Evolutionary conservation across 2,329 filamentous ascomycete genomes (phyloP).

Genomic region (Conoideocrella luteorostrata): DNA sequence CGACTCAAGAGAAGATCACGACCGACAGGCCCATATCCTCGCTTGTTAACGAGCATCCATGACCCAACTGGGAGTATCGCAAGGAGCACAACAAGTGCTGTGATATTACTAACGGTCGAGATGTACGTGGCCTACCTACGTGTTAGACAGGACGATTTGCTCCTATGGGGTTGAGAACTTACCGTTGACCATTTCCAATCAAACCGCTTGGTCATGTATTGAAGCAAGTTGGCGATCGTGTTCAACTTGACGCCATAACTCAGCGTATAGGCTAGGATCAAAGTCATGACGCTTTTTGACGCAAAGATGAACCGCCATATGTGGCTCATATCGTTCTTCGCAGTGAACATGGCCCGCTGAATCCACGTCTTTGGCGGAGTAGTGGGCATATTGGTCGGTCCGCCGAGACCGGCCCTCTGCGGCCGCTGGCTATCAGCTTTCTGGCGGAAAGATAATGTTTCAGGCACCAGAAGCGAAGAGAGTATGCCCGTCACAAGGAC

Average conservation of each 20-base stretch:
- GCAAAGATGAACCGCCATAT: conserved; percentile 33
- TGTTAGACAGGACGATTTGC: not conserved
- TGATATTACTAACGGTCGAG: conserved; percentile 30
- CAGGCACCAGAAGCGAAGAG: conserved; percentile 30
- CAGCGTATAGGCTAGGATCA: conserved; percentile 28
- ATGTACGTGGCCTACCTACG: conserved; percentile 33
- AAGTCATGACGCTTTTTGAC: conserved; percentile 30
- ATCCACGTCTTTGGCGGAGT: conserved; percentile 7
- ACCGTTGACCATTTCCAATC: conserved; percentile 39
- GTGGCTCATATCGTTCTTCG: conserved; percentile 25
- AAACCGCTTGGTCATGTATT: conserved; percentile 48
- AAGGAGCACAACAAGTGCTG: conserved; percentile 31
- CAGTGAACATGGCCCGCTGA: conserved; percentile 19
- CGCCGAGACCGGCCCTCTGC: conserved; percentile 6
- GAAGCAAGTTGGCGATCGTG: conserved; percentile 33
- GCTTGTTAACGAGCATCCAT: conserved; percentile 22
- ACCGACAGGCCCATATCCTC: conserved; percentile 23
- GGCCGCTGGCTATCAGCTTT: conserved; percentile 19
- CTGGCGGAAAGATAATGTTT: conserved; percentile 33
- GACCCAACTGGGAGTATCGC: conserved; percentile 31
- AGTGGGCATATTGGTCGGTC: not conserved
- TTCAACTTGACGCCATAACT: conserved; percentile 24
- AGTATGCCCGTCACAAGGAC: conserved; percentile 22
- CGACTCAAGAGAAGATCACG: conserved; percentile 37
- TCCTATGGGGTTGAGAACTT: conserved; percentile 7